These are phyloP conservation scores for Orbilia blumenaviensis DNA, from an alignment of 2,329 filamentous ascomycete genomes.

Conservation along the genomic window DNA sequence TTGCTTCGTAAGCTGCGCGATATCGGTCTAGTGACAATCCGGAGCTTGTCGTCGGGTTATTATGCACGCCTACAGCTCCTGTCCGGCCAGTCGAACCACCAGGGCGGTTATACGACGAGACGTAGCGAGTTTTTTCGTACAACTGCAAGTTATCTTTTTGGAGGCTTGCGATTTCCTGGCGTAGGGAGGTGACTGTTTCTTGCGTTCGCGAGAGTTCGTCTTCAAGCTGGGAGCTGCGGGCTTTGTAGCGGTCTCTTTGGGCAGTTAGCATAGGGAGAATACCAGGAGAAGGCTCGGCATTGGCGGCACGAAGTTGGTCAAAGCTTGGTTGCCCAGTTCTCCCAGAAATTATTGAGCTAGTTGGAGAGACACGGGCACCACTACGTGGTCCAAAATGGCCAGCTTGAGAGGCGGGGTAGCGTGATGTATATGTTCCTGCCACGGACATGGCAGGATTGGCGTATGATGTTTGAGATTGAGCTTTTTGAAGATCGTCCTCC, in stretches of 20 bases:
- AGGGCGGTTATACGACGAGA: conserved; percentile 87
- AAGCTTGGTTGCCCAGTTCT: conserved; percentile 73
- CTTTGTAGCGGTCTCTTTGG: conserved; percentile 97
- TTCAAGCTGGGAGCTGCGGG: conserved; percentile 90
- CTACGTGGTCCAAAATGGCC: conserved; percentile 65
- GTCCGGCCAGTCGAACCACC: conserved; percentile 66
- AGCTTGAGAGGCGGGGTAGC: conserved; percentile 73
- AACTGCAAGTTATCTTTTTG: conserved; percentile 96
- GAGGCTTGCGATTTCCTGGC: conserved; percentile 87
- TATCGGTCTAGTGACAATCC: conserved; percentile 83
- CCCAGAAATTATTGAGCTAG: conserved; percentile 98
- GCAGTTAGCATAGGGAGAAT: conserved; percentile 98
- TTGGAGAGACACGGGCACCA: conserved; percentile 80
- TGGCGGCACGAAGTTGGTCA: conserved; percentile 50
- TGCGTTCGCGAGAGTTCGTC: conserved; percentile 87
- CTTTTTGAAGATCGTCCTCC: conserved; percentile 86
- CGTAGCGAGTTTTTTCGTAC: conserved; percentile 97
- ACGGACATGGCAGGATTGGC: conserved; percentile 80
- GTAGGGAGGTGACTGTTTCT: conserved; percentile 80
- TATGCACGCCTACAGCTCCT: conserved; percentile 74
- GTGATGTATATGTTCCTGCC: conserved; percentile 86
- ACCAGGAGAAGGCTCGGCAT: conserved; percentile 69
- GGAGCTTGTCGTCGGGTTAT: conserved; percentile 68
- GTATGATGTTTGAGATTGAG: conserved; percentile 87
- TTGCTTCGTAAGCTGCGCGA: conserved; percentile 89